phyloP scores from a whole-genome alignment of 208 protist species.

The Zelonia costaricensis region DNA sequence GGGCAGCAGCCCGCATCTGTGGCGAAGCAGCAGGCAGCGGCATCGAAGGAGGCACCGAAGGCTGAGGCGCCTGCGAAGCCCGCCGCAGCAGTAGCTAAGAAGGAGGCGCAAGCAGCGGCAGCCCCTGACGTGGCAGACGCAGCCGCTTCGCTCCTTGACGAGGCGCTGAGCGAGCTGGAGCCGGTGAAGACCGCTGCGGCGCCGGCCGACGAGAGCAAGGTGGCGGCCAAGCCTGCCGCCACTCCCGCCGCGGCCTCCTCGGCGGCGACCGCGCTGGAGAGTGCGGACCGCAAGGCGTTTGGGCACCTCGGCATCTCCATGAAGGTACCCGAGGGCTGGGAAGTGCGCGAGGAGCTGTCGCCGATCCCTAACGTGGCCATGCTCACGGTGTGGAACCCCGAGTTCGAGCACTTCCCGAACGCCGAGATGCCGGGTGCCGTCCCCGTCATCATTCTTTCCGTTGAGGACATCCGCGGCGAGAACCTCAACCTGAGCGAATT shows the following conservation, averaged over 20 bases:
- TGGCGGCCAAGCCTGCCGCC: background rate
- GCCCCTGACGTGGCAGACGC: slow-evolving; percentile 2
- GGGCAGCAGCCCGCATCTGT: background rate
- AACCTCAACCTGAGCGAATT: slow-evolving; percentile 75
- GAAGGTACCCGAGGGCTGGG: slow-evolving; percentile 55
- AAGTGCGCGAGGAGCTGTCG: slow-evolving; percentile 69
- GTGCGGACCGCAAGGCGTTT: slow-evolving; percentile 18
- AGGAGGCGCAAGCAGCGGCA: background rate
- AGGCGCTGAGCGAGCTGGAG: slow-evolving; percentile 27
- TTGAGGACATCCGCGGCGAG: slow-evolving; percentile 76
- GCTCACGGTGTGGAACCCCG: slow-evolving; percentile 70
- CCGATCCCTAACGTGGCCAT: slow-evolving; percentile 83
- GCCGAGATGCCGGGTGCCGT: slow-evolving; percentile 46
- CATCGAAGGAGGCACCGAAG: background rate
- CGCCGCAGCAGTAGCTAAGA: background rate
- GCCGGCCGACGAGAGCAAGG: slow-evolving; percentile 3
- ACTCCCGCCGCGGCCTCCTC: background rate
- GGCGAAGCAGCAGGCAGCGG: background rate
- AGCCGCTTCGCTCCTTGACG: slow-evolving; percentile 23
- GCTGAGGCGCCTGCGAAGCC: background rate
- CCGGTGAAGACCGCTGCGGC: background rate
- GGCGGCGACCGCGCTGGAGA: background rate
- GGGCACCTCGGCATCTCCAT: slow-evolving; percentile 63
- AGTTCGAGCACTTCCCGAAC: slow-evolving; percentile 44
- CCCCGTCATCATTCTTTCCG: slow-evolving; percentile 70